Evolutionary conservation across 108 stramenopile species (phyloP), one percentile per base, ranked within the genome.

Genomic region (Skeletonema marinoi): DNA sequence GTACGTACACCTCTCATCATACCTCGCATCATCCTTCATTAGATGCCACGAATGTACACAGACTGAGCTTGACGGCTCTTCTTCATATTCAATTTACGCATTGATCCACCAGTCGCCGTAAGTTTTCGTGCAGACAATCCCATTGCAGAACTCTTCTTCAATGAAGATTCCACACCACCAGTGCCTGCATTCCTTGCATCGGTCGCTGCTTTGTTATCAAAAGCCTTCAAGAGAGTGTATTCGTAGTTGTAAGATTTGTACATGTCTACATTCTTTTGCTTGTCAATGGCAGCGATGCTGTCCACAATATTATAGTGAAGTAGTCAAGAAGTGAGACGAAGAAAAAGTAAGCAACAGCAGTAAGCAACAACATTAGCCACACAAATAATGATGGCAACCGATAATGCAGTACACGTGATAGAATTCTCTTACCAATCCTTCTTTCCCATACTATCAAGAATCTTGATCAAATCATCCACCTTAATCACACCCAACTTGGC

Each of bases 171-270:
- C n/a, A n/a, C n/a, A 0, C 46, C 8, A 48, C 16, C 2, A 48
- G 46, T 48, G 16, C 2, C 46, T 48, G 46, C 46, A 48, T 48
- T 48, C 46, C 46, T 48, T 48, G 46, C 46, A 48, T 48, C 46
- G 1, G 46, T 48, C 10, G 46, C 46, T 11, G 46, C 46, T 48
- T 48, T 5, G 46, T 13, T 16, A 48, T 48, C 46, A 17, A 61
- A 61, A 3, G 60, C 32, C 3, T 61, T 61, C n/a, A 61, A 31
- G 60, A 19, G 14, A 21, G 60, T 21, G 19, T 61, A 61, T 11
- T 61, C 60, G 60, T 61, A 61, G 13, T 31, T 33, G 60, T 61
- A 61, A 12, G 31, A 31, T 35, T 61, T 35, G 33, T 61, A 61
- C 19, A 4, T 35, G 33, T 61, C 13, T 11, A 35, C 60, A 35